Evolutionary conservation across 495 filamentous ascomycete genomes (phyloP).

Genomic region (Hypoxylon cercidicola): DNA sequence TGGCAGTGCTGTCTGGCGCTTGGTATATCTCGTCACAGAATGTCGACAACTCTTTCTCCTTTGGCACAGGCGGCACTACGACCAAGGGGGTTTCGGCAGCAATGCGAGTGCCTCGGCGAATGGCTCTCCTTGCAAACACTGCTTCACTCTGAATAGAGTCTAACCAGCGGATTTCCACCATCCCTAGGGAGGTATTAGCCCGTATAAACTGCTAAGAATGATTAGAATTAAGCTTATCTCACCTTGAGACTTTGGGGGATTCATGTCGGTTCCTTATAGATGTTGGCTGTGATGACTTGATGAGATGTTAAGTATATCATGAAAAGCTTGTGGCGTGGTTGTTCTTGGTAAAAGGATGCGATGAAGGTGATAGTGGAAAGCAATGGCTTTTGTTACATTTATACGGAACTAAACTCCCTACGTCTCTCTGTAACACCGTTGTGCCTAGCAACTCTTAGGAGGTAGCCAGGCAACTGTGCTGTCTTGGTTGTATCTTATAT

Average conservation of each 20-base stretch:
- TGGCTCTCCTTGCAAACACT: slow-evolving; percentile 22
- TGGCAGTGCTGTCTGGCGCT: neutral
- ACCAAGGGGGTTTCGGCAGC: slow-evolving; percentile 23
- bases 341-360: no score
- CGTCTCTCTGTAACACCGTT: no score
- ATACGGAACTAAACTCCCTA: no score
- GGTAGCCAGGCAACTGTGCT: no score
- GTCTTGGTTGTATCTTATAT: no score
- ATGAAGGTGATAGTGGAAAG: no score
- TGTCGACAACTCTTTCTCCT: slow-evolving; percentile 12
- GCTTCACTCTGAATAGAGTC: neutral
- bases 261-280: neutral
- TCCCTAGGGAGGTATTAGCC: slow-evolving; percentile 4
- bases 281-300: no score
- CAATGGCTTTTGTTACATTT: no score
- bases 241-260: slow-evolving; percentile 1
- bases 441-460: no score
- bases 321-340: no score
- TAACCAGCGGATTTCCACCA: slow-evolving; percentile 23
- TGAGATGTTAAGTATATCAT: no score
- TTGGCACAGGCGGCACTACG: slow-evolving; percentile 16
- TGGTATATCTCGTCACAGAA: slow-evolving; percentile 9
- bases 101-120: slow-evolving; percentile 34
- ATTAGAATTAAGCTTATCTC: neutral
- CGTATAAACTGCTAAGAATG: neutral